Conservation (phyloP, 768 basidiomycete species). For the Tylopilus balloui region DNA sequence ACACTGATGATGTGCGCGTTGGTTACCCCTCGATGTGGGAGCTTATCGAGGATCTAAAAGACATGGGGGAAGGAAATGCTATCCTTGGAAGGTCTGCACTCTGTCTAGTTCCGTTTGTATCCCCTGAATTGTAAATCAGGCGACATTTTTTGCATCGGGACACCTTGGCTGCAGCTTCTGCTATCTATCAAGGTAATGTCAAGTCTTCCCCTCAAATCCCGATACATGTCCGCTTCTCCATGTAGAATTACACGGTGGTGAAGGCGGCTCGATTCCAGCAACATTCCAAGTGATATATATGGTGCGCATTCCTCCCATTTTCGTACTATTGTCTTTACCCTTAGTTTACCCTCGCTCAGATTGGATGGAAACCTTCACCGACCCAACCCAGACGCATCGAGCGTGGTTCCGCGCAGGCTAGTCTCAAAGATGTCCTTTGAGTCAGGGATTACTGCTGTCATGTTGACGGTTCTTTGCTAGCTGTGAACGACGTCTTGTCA, state of each 20-base stretch:
- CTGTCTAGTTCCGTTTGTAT: background rate
- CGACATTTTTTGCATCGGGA: conserved; percentile 72
- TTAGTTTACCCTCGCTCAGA: conserved; percentile 38
- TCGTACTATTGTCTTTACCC: background rate
- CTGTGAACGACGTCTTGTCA: background rate
- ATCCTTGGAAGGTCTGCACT: conserved; percentile 68
- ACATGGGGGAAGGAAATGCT: conserved; percentile 97
- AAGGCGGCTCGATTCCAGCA: conserved; percentile 83
- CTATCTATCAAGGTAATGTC: conserved; percentile 81
- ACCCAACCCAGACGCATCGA: conserved; percentile 63
- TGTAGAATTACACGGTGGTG: conserved; percentile 77
- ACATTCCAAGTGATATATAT: conserved; percentile 97
- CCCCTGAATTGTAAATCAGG: conserved; percentile 33
- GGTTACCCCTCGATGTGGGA: conserved; percentile 96
- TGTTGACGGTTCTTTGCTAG: background rate
- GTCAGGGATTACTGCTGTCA: background rate
- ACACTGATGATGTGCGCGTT: conserved; percentile 88
- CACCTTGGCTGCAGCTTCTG: conserved; percentile 84
- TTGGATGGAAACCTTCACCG: conserved; percentile 78
- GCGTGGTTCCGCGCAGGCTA: conserved; percentile 57
- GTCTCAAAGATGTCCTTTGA: conserved; percentile 57
- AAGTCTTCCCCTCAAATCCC: background rate
- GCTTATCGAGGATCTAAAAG: conserved; percentile 84
- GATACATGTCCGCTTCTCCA: background rate
- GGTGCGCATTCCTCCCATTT: conserved; percentile 42